phyloP scores from a whole-genome alignment of 257 asterid species.

The Galeopsis tetrahit region DNA sequence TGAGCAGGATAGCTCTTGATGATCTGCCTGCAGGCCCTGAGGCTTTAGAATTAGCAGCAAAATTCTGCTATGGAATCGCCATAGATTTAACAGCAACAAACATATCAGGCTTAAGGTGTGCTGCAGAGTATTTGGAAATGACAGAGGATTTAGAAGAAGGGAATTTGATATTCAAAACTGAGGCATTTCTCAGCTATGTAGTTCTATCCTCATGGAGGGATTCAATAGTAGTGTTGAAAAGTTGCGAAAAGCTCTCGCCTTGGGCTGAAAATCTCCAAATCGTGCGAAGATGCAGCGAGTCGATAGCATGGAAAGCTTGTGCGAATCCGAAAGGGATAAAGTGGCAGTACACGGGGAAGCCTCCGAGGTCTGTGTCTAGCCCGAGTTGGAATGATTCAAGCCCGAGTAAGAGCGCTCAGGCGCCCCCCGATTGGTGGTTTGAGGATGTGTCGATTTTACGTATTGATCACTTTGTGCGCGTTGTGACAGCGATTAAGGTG shows the following conservation, averaged over 20 bases:
- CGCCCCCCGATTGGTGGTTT: conserved; percentile 97
- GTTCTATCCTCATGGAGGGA: conserved; percentile 96
- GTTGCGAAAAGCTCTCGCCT: conserved; percentile 82
- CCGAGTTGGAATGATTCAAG: conserved; percentile 80
- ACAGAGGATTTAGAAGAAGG: conserved; percentile 99
- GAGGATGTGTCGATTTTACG: conserved; percentile 88
- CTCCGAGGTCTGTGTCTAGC: conserved; percentile 58
- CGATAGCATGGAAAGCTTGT: conserved; percentile 98
- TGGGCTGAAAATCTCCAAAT: conserved; percentile 99
- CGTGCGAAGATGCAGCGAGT: conserved; percentile 89
- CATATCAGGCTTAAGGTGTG: conserved; percentile 90
- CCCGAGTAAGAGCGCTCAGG: conserved; percentile 66
- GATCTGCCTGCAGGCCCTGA: conserved; percentile 94
- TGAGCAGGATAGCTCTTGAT: conserved; percentile 54
- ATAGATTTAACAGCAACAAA: conserved; percentile 79
- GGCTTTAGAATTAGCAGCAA: conserved; percentile 90
- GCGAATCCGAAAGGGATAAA: conserved; percentile 92
- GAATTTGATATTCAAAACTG: conserved; percentile 91
- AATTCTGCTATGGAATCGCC: conserved; percentile 95
- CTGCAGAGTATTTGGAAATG: conserved; percentile 95
- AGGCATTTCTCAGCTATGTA: conserved; percentile 94
- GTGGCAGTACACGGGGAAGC: conserved; percentile 91
- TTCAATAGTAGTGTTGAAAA: conserved; percentile 79
- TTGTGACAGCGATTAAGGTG: conserved; percentile 85
- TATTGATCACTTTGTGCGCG: conserved; percentile 91